Conservation (phyloP, 148 eudicot genomes). For the Rheum nobile region DNA sequence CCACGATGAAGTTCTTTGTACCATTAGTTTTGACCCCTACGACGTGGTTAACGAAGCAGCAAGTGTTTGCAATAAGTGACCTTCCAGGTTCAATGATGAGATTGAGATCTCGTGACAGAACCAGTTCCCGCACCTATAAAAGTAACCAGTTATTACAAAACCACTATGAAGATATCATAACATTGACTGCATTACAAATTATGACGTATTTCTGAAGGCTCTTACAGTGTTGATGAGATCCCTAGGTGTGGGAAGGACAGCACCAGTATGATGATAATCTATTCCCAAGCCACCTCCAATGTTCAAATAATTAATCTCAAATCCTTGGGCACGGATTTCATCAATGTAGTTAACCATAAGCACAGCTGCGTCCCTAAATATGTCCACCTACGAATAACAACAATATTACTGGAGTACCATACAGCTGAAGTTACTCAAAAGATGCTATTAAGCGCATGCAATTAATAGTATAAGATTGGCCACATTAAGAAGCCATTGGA, state of each 20-base stretch:
- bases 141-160: background rate
- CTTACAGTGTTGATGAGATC: slow-evolving; percentile 84
- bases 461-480: background rate
- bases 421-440: background rate
- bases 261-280: slow-evolving; percentile 81
- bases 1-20: slow-evolving; percentile 73
- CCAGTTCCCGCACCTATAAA: slow-evolving; percentile 75
- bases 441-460: background rate
- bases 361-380: slow-evolving; percentile 87
- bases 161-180: background rate
- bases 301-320: slow-evolving; percentile 73
- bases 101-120: slow-evolving; percentile 62
- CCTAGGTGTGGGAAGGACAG: slow-evolving; percentile 79
- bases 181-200: background rate
- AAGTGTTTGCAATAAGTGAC: slow-evolving; percentile 85
- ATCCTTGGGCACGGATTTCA: slow-evolving; percentile 82
- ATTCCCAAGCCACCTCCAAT: slow-evolving; percentile 98
- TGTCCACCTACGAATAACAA: slow-evolving; percentile 53
- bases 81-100: slow-evolving; percentile 96
- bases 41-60: slow-evolving; percentile 88
- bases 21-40: slow-evolving; percentile 97
- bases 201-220: background rate
- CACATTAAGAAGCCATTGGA: background rate
- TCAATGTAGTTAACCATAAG: slow-evolving; percentile 87
- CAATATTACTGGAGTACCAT: background rate